These are phyloP conservation scores for Spiromastix sp. DNA, from an alignment of 2,329 filamentous ascomycete species.

Conservation along the genomic window DNA sequence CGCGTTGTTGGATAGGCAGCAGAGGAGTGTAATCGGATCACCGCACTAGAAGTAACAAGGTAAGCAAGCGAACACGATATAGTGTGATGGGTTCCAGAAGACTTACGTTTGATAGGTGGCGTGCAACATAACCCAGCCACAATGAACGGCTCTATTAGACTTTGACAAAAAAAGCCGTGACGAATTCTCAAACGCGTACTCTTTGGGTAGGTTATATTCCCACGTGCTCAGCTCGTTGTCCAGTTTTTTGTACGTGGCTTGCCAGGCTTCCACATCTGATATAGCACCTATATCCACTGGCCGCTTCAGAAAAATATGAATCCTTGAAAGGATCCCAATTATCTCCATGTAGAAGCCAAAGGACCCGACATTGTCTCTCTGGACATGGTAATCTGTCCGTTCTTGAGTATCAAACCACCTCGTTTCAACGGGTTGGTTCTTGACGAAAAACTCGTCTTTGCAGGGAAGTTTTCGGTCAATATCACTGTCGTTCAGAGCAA, in stretches of 20 bases:
- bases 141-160: slow-evolving; percentile 60
- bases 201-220: slow-evolving; percentile 72
- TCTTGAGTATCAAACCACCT: slow-evolving; percentile 59
- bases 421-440: slow-evolving; percentile 75
- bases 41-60: slow-evolving; percentile 41
- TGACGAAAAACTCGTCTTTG: slow-evolving; percentile 74
- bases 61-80: not conserved
- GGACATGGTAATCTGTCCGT: slow-evolving; percentile 52
- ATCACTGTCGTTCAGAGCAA: slow-evolving; percentile 78
- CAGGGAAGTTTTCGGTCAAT: slow-evolving; percentile 82
- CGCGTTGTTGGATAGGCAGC: slow-evolving; percentile 85
- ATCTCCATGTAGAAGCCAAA: slow-evolving; percentile 90
- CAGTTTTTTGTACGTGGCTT: slow-evolving; percentile 73
- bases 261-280: slow-evolving; percentile 81
- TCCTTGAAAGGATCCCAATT: slow-evolving; percentile 72
- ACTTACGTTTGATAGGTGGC: slow-evolving; percentile 74
- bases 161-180: slow-evolving; percentile 59
- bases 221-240: slow-evolving; percentile 70
- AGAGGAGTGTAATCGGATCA: slow-evolving; percentile 84
- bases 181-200: slow-evolving; percentile 66
- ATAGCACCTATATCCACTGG: slow-evolving; percentile 80
- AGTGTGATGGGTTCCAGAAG: not conserved
- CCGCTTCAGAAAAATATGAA: slow-evolving; percentile 79
- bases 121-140: slow-evolving; percentile 84
- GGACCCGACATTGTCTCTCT: slow-evolving; percentile 71